phyloP scores from a whole-genome alignment of 1,284 basidiomycete species.

The Rhodotorula sp. region DNA sequence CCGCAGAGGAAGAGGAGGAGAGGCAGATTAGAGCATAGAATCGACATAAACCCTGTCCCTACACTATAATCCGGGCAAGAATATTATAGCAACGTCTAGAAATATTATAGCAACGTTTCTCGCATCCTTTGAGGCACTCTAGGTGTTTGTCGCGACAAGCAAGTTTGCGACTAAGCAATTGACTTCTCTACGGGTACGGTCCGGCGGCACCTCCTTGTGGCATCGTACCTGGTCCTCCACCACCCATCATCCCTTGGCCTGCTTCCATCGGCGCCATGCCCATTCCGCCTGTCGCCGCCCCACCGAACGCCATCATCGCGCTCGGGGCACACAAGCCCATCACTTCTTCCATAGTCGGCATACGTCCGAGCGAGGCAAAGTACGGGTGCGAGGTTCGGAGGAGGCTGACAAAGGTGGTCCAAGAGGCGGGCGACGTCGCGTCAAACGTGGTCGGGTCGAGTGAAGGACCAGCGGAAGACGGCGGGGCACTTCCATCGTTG shows the following conservation, averaged over 20 bases:
- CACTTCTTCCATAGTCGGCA: slow-evolving; percentile 19
- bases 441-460: slow-evolving; percentile 69
- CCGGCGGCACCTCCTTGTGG: not conserved
- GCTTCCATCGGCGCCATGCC: not conserved
- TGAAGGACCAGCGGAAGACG: slow-evolving; percentile 34
- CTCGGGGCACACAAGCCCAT: slow-evolving; percentile 8
- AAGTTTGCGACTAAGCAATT: too few species aligned
- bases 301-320: slow-evolving; percentile 12
- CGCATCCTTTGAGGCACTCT: too few species aligned
- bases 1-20: not conserved
- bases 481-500: not conserved
- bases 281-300: not conserved
- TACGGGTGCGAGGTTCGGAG: slow-evolving; percentile 15
- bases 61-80: too few species aligned
- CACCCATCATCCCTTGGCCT: not conserved
- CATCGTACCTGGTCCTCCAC: not conserved
- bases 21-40: not conserved
- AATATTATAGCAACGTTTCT: too few species aligned
- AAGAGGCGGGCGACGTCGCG: slow-evolving; percentile 64
- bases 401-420: slow-evolving; percentile 51
- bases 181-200: too few species aligned
- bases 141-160: too few species aligned
- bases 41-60: not conserved
- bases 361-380: slow-evolving; percentile 6
- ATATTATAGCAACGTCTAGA: too few species aligned